These are phyloP conservation scores for Phytopythium litorale DNA, from an alignment of 352 stramenopile species.

Conservation along the genomic window DNA sequence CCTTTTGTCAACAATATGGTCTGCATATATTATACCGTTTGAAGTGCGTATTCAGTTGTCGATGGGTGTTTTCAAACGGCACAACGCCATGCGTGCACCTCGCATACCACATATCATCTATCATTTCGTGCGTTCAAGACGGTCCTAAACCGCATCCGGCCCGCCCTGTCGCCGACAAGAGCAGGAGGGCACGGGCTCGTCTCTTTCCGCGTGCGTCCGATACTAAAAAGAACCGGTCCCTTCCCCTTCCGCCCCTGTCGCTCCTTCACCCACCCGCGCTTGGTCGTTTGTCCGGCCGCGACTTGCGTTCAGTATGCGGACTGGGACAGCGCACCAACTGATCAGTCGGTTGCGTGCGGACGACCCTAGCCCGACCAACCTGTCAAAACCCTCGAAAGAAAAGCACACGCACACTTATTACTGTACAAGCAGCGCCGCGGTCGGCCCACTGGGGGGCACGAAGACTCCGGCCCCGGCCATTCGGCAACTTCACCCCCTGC, in stretches of 20 bases:
- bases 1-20: no score
- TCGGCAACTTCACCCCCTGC: conserved; percentile 11
- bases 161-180: not conserved
- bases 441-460: no score
- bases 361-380: conserved; percentile 5
- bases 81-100: no score
- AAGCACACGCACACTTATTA: not conserved
- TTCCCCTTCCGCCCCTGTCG: conserved; percentile 4
- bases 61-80: no score
- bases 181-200: conserved; percentile 1
- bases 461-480: conserved; percentile 1
- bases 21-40: no score
- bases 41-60: no score
- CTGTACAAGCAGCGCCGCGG: no score
- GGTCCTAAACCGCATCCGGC: no score
- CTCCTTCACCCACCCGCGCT: not conserved
- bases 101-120: no score
- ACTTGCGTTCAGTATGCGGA: conserved; percentile 1
- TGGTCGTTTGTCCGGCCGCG: not conserved
- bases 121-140: no score
- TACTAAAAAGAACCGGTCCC: not conserved
- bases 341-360: conserved; percentile 4
- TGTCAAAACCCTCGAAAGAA: conserved; percentile 6
- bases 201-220: not conserved
- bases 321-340: conserved; percentile 5